These are phyloP conservation scores for Lecanicillium sp. DNA, from an alignment of 2,329 filamentous ascomycete species.

Conservation along the genomic window DNA sequence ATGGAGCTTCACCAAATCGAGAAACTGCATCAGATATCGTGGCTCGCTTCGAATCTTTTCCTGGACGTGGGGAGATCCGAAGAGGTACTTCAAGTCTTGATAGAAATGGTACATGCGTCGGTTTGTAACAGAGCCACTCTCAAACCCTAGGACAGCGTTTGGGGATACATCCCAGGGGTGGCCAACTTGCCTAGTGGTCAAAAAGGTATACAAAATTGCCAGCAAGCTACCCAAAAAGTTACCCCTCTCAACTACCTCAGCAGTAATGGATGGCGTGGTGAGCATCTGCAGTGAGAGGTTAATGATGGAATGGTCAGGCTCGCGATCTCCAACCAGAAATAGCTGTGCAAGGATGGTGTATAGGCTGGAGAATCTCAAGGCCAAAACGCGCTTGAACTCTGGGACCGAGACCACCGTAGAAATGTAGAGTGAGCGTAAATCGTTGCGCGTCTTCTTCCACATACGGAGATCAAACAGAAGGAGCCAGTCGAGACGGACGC, in stretches of 20 bases:
- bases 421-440: constrained; percentile 88
- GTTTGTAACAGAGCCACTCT: constrained; percentile 91
- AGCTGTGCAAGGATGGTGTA: constrained; percentile 92
- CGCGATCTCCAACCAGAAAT: constrained; percentile 90
- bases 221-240: constrained; percentile 95
- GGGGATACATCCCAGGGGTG: constrained; percentile 85
- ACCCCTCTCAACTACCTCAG: constrained; percentile 86
- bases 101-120: constrained; percentile 97
- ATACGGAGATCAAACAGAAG: constrained; percentile 89
- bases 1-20: constrained; percentile 91
- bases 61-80: constrained; percentile 82
- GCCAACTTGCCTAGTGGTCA: constrained; percentile 91
- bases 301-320: constrained; percentile 97
- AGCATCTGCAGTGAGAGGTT: constrained; percentile 95
- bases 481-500: constrained; percentile 86
- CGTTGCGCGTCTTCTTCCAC: constrained; percentile 92
- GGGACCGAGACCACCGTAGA: constrained; percentile 93
- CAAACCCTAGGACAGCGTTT: constrained; percentile 81
- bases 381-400: constrained; percentile 89
- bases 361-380: constrained; percentile 85
- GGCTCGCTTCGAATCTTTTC: constrained; percentile 73
- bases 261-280: constrained; percentile 92
- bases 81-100: constrained; percentile 83
- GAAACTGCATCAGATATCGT: constrained; percentile 85
- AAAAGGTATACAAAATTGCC: constrained; percentile 94